Evolutionary conservation across 331 rosid species (phyloP).

Genomic region (Ulmus americana): DNA sequence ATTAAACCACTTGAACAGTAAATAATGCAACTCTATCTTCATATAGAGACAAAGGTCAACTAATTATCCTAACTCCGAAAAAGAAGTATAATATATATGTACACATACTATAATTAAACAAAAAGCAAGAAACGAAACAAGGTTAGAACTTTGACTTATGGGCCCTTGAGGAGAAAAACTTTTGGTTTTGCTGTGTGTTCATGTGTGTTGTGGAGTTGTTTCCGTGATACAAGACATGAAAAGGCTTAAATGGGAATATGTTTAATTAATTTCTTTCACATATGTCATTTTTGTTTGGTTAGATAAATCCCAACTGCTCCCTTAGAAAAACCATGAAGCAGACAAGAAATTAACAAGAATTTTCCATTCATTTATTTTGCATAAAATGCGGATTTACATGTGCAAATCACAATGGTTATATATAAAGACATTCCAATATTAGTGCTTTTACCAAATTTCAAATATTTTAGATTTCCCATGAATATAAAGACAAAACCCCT

Average conservation of each 20-base stretch:
- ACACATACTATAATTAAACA: not conserved
- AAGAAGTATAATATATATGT: not conserved
- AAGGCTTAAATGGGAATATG: constrained; percentile 18
- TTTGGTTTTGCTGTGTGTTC: constrained; percentile 23
- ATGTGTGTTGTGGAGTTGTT: constrained; percentile 46
- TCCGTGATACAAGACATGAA: constrained; percentile 48
- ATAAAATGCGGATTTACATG: constrained; percentile 77
- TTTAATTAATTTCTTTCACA: constrained; percentile 12
- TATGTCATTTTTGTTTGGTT: constrained; percentile 30
- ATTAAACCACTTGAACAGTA: constrained; percentile 7
- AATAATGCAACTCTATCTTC: not conserved
- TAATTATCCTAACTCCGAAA: constrained; percentile 4
- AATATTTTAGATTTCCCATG: constrained; percentile 51
- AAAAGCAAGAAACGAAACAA: constrained; percentile 26
- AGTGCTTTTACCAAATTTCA: constrained; percentile 31
- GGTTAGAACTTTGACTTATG: constrained; percentile 31
- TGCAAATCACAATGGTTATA: constrained; percentile 33
- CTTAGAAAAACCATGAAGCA: constrained; percentile 73
- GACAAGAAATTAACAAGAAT: constrained; percentile 53
- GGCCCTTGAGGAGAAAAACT: constrained; percentile 28
- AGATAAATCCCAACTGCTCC: constrained; percentile 79
- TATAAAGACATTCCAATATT: constrained; percentile 10
- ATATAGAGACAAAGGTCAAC: constrained; percentile 17
- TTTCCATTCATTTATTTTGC: constrained; percentile 43
- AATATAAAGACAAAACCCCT: constrained; percentile 42